Evolutionary conservation across 192 early-diverging fungal genomes (phyloP).

Genomic region (Thoreauomyces humboldtii): DNA sequence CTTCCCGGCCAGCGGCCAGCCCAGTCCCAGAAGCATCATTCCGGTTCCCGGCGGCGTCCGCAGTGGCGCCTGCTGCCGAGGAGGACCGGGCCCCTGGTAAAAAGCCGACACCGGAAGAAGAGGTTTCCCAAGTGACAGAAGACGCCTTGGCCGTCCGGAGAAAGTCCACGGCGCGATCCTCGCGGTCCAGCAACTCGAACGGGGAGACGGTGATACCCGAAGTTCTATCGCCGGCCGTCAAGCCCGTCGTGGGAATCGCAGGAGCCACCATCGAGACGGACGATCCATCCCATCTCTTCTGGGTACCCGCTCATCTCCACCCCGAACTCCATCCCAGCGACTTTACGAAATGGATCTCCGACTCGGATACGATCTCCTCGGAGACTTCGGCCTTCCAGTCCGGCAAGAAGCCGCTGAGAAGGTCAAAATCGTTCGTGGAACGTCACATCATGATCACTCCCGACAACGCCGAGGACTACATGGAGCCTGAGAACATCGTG

Average conservation of each 20-base stretch:
- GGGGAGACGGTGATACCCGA: conserved; percentile 18
- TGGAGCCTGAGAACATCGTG: conserved; percentile 19
- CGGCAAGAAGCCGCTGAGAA: conserved; percentile 22
- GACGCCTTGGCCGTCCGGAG: neutral
- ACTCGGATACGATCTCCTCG: conserved; percentile 4
- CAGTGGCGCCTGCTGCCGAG: no score
- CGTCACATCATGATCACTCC: conserved; percentile 36
- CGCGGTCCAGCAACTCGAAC: conserved; percentile 14
- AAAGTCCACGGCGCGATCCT: conserved; percentile 4
- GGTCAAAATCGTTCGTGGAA: conserved; percentile 40
- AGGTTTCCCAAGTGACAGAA: no score
- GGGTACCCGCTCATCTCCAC: conserved; percentile 36
- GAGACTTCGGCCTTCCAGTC: neutral
- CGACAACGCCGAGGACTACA: conserved; percentile 31
- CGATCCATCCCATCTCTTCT: conserved; percentile 28
- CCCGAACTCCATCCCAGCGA: conserved; percentile 31
- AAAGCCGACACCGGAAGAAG: no score
- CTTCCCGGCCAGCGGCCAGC: neutral
- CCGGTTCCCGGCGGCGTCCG: neutral
- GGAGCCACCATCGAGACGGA: conserved; percentile 28
- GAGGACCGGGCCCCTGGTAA: no score
- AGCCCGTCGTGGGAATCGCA: conserved; percentile 6
- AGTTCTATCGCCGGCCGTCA: conserved; percentile 19
- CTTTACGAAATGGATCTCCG: conserved; percentile 24
- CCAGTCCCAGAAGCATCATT: neutral